These are phyloP conservation scores for Ceratobasidium papillatum DNA, from an alignment of 1,284 basidiomycete species.

Conservation along the genomic window DNA sequence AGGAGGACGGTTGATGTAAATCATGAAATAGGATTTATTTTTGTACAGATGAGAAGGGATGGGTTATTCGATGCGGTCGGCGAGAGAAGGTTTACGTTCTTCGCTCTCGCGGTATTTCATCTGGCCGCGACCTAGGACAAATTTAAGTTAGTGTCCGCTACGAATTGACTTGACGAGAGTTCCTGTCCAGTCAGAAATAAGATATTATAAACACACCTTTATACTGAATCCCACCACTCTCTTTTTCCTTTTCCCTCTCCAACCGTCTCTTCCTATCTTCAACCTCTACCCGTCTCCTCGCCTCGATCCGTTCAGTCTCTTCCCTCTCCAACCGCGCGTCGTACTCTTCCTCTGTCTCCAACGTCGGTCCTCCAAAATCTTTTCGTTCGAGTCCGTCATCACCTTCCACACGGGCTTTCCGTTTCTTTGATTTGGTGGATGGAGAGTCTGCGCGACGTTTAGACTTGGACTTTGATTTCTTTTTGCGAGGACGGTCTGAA, in stretches of 20 bases:
- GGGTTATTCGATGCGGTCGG: conserved; percentile 7
- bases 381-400: conserved; percentile 44
- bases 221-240: conserved; percentile 1
- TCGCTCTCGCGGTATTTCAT: conserved; percentile 45
- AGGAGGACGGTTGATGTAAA: background rate
- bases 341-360: conserved; percentile 68
- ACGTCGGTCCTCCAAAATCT: conserved; percentile 58
- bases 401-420: conserved; percentile 46
- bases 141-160: too few relatives aligned
- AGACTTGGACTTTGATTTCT: conserved; percentile 48
- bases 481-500: conserved; percentile 24
- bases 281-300: conserved; percentile 24
- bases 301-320: conserved; percentile 65
- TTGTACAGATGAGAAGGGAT: background rate
- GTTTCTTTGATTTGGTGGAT: conserved; percentile 32
- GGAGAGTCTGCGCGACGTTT: background rate
- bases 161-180: too few relatives aligned
- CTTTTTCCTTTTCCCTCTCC: conserved; percentile 5
- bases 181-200: too few relatives aligned
- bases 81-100: background rate
- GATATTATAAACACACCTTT: conserved; percentile 17
- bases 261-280: conserved; percentile 18
- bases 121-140: conserved; percentile 44
- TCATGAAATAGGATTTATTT: background rate
- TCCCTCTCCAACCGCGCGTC: conserved; percentile 75